Percentiles rank a stretch among this genome's conserved stretches.
Conservation (phyloP, 768 basidiomycete species). For the Cystofilobasidium capitatum region DNA sequence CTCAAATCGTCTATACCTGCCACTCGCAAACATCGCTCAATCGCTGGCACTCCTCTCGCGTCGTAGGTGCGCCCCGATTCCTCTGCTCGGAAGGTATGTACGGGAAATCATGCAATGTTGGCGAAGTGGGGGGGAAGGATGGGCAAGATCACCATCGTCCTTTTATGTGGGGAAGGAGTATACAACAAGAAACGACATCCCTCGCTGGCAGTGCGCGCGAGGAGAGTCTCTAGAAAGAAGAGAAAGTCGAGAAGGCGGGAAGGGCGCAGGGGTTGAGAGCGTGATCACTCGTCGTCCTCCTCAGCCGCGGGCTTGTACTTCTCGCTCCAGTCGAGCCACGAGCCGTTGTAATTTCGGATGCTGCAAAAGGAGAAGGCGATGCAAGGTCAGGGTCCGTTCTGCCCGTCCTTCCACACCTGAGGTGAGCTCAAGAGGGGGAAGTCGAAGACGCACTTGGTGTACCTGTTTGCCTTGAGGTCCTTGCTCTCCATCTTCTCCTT, state of each 20-base stretch:
- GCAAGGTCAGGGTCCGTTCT: not conserved
- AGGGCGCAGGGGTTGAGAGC: not conserved
- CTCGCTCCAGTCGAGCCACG: conserved; percentile 24
- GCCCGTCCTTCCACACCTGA: not conserved
- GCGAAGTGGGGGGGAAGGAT: too few species aligned
- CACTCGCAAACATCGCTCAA: too few species aligned
- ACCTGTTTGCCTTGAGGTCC: not conserved
- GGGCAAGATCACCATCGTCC: not conserved
- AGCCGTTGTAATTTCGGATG: conserved; percentile 23
- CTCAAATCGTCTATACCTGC: too few species aligned
- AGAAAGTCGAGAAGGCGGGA: not conserved
- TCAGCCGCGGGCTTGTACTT: conserved; percentile 19
- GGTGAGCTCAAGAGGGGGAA: not conserved
- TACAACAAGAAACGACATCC: too few species aligned
- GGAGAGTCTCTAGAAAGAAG: not conserved
- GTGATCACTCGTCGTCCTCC: conserved; percentile 18
- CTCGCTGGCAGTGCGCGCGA: too few species aligned
- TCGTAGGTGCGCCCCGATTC: too few species aligned
- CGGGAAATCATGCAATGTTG: too few species aligned
- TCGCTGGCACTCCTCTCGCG: too few species aligned
- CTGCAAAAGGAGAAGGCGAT: not conserved
- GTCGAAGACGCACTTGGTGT: conserved; percentile 14
- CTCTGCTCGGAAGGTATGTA: too few species aligned
- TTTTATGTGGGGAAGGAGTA: not conserved
- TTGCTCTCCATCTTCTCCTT: conserved; percentile 1